phyloP scores from a whole-genome alignment of 176 grass and related monocot genomes.

The Tillandsia leiboldiana region DNA sequence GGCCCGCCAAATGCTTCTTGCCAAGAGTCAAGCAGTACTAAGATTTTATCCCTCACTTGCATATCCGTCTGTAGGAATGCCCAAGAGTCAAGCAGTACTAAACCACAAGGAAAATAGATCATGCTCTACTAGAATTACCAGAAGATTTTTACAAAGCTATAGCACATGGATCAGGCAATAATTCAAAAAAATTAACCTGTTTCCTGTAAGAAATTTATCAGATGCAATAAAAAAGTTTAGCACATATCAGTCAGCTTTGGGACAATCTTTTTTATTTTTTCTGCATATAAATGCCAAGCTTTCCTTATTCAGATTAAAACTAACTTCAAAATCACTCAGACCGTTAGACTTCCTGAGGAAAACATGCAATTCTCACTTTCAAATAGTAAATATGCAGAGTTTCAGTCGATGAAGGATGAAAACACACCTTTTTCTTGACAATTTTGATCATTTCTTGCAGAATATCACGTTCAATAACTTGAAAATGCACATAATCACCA shows the following conservation, averaged over 20 bases:
- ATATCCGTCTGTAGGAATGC: constrained; percentile 33
- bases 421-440: constrained; percentile 58
- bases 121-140: too few relatives aligned
- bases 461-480: constrained; percentile 74
- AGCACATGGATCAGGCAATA: too few relatives aligned
- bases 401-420: background rate
- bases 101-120: too few relatives aligned
- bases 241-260: too few relatives aligned
- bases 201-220: too few relatives aligned
- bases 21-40: constrained; percentile 67
- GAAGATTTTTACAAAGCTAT: too few relatives aligned
- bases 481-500: constrained; percentile 58
- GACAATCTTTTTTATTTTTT: background rate
- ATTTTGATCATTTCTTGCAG: constrained; percentile 75
- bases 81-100: constrained; percentile 1
- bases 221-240: too few relatives aligned
- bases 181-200: too few relatives aligned
- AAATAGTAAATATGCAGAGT: background rate
- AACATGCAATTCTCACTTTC: background rate
- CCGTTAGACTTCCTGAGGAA: background rate
- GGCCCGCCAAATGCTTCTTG: constrained; percentile 79
- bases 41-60: constrained; percentile 63
- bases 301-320: background rate
- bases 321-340: background rate
- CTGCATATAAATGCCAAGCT: background rate